Conservation (phyloP, 2,329 filamentous ascomycete species). For the Trichoderma afroharzianum region DNA sequence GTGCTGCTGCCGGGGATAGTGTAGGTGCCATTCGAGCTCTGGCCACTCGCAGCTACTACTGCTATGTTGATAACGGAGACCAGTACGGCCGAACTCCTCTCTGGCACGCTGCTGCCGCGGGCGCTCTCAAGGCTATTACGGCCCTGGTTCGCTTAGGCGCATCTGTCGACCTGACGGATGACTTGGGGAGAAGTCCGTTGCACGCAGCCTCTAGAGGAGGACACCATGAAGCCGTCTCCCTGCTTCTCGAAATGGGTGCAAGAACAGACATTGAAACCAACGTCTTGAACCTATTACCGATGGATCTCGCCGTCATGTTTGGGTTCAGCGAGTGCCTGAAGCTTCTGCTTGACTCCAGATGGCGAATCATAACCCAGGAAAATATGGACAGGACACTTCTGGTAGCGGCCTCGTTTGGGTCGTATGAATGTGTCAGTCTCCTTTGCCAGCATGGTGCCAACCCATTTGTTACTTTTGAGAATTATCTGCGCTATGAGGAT, state of each 20-base stretch:
- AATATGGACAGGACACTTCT: background rate
- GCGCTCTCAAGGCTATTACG: background rate
- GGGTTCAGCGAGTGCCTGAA: conserved; percentile 2
- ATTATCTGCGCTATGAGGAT: background rate
- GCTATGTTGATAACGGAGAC: background rate
- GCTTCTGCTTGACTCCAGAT: background rate
- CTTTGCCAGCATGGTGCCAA: conserved; percentile 5
- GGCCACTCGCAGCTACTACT: background rate
- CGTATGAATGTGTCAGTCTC: background rate
- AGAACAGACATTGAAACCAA: background rate
- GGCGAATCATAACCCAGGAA: background rate
- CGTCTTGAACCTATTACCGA: background rate
- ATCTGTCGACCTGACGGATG: background rate
- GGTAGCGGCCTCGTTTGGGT: conserved; percentile 4
- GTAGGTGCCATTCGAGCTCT: background rate
- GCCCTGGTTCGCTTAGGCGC: background rate
- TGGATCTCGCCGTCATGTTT: conserved; percentile 15
- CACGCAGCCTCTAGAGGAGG: conserved; percentile 13
- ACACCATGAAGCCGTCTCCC: background rate
- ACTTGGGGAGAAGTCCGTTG: conserved; percentile 8
- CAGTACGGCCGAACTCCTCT: conserved; percentile 2
- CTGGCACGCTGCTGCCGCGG: conserved; percentile 13
- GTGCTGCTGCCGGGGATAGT: conserved; percentile 5
- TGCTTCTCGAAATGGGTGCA: background rate
- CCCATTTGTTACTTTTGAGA: background rate